Evolutionary conservation across 108 stramenopile genomes (phyloP), one percentile per base, ranked within the genome.

Genomic region (Conticribra guillardii): DNA sequence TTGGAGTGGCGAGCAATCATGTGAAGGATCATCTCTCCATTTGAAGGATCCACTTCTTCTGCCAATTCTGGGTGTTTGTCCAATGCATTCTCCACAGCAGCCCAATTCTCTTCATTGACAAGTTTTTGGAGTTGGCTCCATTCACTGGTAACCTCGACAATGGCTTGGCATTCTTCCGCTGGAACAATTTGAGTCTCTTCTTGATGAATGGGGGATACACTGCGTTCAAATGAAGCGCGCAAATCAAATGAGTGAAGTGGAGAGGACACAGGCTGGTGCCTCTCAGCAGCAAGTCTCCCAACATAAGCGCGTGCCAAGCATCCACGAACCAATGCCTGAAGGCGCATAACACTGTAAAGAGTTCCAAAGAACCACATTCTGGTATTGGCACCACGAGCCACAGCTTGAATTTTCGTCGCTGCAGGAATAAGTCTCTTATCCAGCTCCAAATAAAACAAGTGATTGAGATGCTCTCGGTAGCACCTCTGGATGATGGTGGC

Each of bases 31-130:
- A 93, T 79, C 68, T 93, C 91, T 48, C 91, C 91, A 58, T 72
- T 90, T 44, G 82, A 79, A 9, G 69, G 61, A 55, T 93, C 91
- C 1, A 80, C 79, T 32, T 74, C 52, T 64, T 93, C 87, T 1
- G 91, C 89, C 32, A 93, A 65, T 9, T 87, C 82, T 11, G 91
- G 91, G 41, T 84, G 54, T 56, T 87, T 80, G 61, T 93, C 89
- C n/a, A 93, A 58, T 46, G 86, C 81, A 29, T 71, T 84, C 49
- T 93, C 91, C 21, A 89, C 86, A 48, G 83, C 83, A 4, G 88
- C 85, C 92, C 92, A 93, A 66, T 93, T 89, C 52, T 93, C 88
- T 56, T 87, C 81, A 24, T 88, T 84, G 31, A 94, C 89, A 24
- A 87, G 73, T 32, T 68, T 79, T 23, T 82, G 84, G 11, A 94